Evolutionary conservation across 805 yeast species (phyloP), one percentile per base, ranked within the genome.

Genomic region (Kuraishia ogatae): DNA sequence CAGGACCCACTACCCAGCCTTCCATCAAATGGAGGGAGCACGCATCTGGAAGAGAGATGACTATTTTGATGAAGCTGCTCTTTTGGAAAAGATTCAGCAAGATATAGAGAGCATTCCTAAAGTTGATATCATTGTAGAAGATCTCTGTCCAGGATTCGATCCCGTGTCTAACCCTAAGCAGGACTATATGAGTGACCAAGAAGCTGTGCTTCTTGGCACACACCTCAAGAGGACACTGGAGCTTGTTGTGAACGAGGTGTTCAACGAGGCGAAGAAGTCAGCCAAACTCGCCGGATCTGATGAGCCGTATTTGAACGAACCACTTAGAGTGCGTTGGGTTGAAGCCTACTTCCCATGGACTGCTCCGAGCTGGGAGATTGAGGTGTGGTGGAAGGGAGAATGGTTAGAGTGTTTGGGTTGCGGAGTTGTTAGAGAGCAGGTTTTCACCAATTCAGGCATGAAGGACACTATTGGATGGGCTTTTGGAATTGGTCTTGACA

Each of bases 311-410:
- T 68, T 84, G 59, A 78, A 82, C 57, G 86, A 84, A 61, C 96
- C 96, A 6, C 76, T 94, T 58, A 85, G 81, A 64, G 88, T 92
- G 20, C 79, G 98, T 61, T 94, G 99, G 99, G 87, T 91, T 39
- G 96, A 89, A 64, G 96, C 94, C 0, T 89, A 84, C 64, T 94
- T 94, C 74, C 99, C 99, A 2, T 94, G 98, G 97, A 94, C 99
- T 2, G 83, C 96, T 1, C 99, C 99, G 2, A 88, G 96, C 49
- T 94, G 96, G 96, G 97, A 94, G 65, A 90, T 96, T 61, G 99
- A 94, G 71, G 97, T 94, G 3, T 91, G 96, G 92, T 94, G 98
- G 97, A 89, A 91, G 66, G 96, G 94, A 53, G 96, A 92, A 61
- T 94, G 99, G 99, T 76, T 94, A 39, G 99, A 94, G 72, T 84